phyloP scores from a whole-genome alignment of 768 basidiomycete species.

The Leucocoprinus leucothites region DNA sequence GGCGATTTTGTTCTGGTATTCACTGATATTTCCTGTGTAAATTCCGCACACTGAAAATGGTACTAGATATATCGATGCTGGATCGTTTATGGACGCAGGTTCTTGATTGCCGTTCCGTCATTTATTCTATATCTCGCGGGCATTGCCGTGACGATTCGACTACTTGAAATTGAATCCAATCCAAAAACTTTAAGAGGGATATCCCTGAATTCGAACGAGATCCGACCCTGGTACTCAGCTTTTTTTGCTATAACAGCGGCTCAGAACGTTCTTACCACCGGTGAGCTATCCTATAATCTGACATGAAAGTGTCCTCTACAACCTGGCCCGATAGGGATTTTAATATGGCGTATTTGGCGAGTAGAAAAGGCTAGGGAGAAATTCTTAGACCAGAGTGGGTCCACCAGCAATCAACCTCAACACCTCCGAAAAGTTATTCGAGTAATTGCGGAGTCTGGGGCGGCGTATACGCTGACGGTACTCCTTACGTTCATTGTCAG shows the following conservation, averaged over 20 bases:
- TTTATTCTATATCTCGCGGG: conserved; percentile 6
- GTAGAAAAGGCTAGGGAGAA: not conserved
- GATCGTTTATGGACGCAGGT: conserved; percentile 7
- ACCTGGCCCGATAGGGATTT: too few species aligned
- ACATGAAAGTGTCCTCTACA: too few species aligned
- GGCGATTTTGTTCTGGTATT: conserved; percentile 13
- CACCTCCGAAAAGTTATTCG: not conserved
- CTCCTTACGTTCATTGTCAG: not conserved
- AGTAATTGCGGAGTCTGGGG: not conserved
- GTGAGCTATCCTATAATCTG: not conserved
- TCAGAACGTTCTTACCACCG: conserved; percentile 7
- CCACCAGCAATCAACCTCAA: not conserved
- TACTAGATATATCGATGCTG: conserved; percentile 6
- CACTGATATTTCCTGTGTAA: not conserved
- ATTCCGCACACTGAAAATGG: not conserved
- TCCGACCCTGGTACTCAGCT: conserved; percentile 1
- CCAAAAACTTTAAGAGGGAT: not conserved
- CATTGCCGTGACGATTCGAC: not conserved
- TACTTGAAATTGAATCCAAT: conserved; percentile 5
- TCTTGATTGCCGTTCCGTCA: conserved; percentile 6
- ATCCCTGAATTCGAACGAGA: not conserved
- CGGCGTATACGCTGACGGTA: not conserved
- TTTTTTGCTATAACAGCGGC: conserved; percentile 5
- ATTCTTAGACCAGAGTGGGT: not conserved
- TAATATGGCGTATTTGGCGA: not conserved